Percentiles rank a stretch among this genome's conserved stretches.
These are phyloP conservation scores for Trichoderma harzianum DNA, from an alignment of 2,329 filamentous ascomycete genomes.

Conservation along the genomic window DNA sequence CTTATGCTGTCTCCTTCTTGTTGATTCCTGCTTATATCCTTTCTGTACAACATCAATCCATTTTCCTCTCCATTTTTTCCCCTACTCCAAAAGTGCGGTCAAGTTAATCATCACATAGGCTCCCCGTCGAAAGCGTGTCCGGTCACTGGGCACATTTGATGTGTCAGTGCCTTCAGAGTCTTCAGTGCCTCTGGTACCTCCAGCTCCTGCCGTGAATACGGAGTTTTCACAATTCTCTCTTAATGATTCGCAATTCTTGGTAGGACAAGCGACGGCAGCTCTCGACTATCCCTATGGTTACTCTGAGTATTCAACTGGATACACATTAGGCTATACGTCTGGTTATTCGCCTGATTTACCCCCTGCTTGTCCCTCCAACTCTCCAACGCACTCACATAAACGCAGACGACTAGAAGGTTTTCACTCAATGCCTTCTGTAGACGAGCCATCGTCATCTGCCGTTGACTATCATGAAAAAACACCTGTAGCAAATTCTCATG, in stretches of 20 bases:
- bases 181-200: slow-evolving; percentile 22
- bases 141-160: slow-evolving; percentile 26
- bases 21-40: background rate
- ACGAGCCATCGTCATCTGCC: slow-evolving; percentile 21
- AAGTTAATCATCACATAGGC: slow-evolving; percentile 38
- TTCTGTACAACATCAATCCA: background rate
- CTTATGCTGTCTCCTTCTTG: background rate
- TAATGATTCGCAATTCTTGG: slow-evolving; percentile 26
- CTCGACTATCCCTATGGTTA: slow-evolving; percentile 27
- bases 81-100: slow-evolving; percentile 29
- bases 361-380: slow-evolving; percentile 24
- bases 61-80: background rate
- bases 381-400: slow-evolving; percentile 32
- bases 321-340: background rate
- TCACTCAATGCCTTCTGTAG: slow-evolving; percentile 29
- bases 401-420: slow-evolving; percentile 31
- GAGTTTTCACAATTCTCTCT: slow-evolving; percentile 26
- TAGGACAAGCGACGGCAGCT: slow-evolving; percentile 29
- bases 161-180: slow-evolving; percentile 22
- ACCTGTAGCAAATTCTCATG: slow-evolving; percentile 22
- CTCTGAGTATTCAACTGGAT: background rate
- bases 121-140: slow-evolving; percentile 31
- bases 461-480: slow-evolving; percentile 34
- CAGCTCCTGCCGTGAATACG: slow-evolving; percentile 24
- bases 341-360: background rate